Evolutionary conservation across 768 basidiomycete genomes (phyloP).

Genomic region (Hortiboletus campestris): DNA sequence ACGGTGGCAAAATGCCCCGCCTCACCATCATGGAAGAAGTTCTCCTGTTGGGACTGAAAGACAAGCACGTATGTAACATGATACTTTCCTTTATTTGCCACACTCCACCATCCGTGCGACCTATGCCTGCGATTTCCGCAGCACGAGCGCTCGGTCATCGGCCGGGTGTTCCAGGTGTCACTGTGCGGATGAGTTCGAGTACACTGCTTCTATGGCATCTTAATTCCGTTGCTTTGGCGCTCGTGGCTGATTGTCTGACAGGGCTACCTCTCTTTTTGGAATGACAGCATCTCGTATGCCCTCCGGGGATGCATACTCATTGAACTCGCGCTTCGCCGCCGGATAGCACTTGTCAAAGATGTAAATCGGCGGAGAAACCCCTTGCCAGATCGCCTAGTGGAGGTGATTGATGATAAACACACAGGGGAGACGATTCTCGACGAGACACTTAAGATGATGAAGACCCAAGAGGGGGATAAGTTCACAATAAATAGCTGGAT

Average conservation of each 20-base stretch:
- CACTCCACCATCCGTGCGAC: slow-evolving; percentile 8
- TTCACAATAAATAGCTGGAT: slow-evolving; percentile 90
- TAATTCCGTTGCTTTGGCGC: neutral
- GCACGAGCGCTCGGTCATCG: slow-evolving; percentile 9
- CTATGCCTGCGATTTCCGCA: slow-evolving; percentile 16
- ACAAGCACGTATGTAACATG: slow-evolving; percentile 73
- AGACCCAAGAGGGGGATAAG: slow-evolving; percentile 52
- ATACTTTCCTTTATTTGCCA: neutral
- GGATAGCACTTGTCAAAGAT: slow-evolving; percentile 90
- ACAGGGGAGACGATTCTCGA: slow-evolving; percentile 97
- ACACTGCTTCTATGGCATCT: slow-evolving; percentile 22
- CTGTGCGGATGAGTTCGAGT: slow-evolving; percentile 3
- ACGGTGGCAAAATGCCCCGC: slow-evolving; percentile 73
- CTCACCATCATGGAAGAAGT: slow-evolving; percentile 98
- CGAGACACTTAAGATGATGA: slow-evolving; percentile 96
- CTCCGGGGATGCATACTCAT: slow-evolving; percentile 97
- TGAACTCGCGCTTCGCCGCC: slow-evolving; percentile 90
- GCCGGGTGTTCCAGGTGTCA: neutral
- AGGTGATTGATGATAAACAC: slow-evolving; percentile 87
- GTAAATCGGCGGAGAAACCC: slow-evolving; percentile 68
- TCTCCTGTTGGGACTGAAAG: slow-evolving; percentile 88
- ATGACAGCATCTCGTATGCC: slow-evolving; percentile 99
- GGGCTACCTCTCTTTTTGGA: slow-evolving; percentile 99
- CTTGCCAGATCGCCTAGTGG: slow-evolving; percentile 79
- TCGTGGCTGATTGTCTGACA: slow-evolving; percentile 27